These are phyloP conservation scores for Persicaria tinctoria DNA, from an alignment of 148 eudicot species.

Conservation along the genomic window DNA sequence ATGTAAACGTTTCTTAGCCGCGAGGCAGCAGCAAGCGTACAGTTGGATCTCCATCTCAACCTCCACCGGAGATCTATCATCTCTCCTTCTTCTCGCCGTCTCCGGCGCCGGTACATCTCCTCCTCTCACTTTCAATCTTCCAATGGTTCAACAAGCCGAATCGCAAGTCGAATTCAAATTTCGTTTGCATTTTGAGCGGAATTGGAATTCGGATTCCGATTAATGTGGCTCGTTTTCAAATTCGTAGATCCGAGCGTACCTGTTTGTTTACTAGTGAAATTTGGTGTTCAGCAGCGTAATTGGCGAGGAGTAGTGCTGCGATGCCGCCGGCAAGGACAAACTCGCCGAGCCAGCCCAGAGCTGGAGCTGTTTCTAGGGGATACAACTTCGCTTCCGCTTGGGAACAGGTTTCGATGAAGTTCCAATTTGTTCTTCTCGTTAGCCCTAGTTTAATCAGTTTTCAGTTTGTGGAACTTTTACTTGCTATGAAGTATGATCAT, in stretches of 20 bases:
- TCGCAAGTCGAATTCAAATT: not conserved
- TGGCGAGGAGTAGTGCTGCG: slow-evolving; percentile 1
- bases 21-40: not conserved
- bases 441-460: slow-evolving; percentile 1
- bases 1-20: not conserved
- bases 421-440: not conserved
- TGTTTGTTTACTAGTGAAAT: not conserved
- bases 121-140: not conserved
- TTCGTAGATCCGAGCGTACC: not conserved
- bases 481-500: not conserved
- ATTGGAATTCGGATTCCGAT: not conserved
- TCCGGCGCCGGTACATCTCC: slow-evolving; percentile 3
- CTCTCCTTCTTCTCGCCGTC: not conserved
- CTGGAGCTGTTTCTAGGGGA: slow-evolving; percentile 77
- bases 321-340: slow-evolving; percentile 26
- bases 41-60: not conserved
- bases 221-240: not conserved
- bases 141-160: not conserved
- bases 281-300: slow-evolving; percentile 1
- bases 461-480: not conserved
- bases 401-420: slow-evolving; percentile 63
- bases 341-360: slow-evolving; percentile 37
- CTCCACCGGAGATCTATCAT: not conserved
- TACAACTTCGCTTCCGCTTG: slow-evolving; percentile 87
- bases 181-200: not conserved